Evolutionary conservation across 2,329 filamentous ascomycete species (phyloP), one percentile per base, ranked within the genome.

Genomic region (Beauveria sp.): DNA sequence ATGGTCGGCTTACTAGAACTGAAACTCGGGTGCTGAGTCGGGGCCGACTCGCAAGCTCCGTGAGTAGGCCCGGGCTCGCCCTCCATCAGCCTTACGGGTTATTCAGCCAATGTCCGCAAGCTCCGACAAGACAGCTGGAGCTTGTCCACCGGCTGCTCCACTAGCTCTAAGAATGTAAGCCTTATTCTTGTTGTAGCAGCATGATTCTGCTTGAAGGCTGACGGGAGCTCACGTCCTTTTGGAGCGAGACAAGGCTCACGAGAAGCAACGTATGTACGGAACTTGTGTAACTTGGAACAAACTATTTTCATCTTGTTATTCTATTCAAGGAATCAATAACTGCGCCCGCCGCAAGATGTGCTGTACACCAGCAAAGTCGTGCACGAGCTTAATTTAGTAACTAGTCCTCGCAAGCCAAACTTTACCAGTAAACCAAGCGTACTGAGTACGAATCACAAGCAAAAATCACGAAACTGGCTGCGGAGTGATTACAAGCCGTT

Each of bases 61-160:
- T 16, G 14, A 37, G 12, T 3, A 37, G 34, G 14, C 5, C 12
- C 34, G 12, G 34, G 14, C 34, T 14, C 14, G 10, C 34, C 34
- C 30, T 37, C 34, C 12, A 37, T 37, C 34, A 37, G 34, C 34
- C 34, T 37, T 37, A 37, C 34, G 12, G 34, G 34, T 37, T 48
- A 56, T 47, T 56, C 44, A 56, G 43, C 44, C 54, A 40, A 56
- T 56, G 54, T 56, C 54, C 54, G 54, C 54, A 40, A 56, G 43
- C 9, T 56, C 54, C 54, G 54, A 47, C 54, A n/a, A 20, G 9
- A 16, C 16, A 47, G 26, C 50, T 28, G n/a, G 9, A 20, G 18
- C 24, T 28, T 30, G 24, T 55, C 43, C 54, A 47, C 54, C 10
- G 28, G 41, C 4, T 24, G 54, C 41, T 56, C 54, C 54, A 56